Evolutionary conservation across 2,329 filamentous ascomycete genomes (phyloP).

Genomic region (Trichothecium sympodiale): DNA sequence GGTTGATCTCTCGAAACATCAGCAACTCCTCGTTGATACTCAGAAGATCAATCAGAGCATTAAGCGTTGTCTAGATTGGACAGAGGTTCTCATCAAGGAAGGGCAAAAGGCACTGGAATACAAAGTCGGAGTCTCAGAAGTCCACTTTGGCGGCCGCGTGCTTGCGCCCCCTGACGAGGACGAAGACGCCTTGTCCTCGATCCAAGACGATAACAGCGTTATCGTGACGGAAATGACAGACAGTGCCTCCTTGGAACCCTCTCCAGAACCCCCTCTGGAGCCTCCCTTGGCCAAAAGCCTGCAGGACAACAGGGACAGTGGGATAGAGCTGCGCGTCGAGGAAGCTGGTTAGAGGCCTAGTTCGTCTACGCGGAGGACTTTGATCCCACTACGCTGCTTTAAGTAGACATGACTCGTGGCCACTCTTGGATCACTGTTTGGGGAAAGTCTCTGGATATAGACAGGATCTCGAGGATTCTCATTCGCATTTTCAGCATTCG

Average conservation of each 20-base stretch:
- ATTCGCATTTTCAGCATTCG: too few relatives aligned
- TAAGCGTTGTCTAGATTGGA: slow-evolving; percentile 79
- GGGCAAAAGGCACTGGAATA: slow-evolving; percentile 82
- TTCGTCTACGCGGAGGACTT: too few relatives aligned
- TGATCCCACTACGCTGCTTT: too few relatives aligned
- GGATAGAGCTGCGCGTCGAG: slow-evolving; percentile 31
- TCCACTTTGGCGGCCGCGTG: slow-evolving; percentile 72
- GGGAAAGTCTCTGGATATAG: too few relatives aligned
- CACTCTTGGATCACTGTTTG: too few relatives aligned
- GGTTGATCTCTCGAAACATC: slow-evolving; percentile 78
- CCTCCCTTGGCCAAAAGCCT: slow-evolving; percentile 24
- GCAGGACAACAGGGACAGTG: slow-evolving; percentile 38
- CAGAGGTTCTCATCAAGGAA: slow-evolving; percentile 81
- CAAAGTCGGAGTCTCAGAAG: slow-evolving; percentile 64
- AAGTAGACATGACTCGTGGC: too few relatives aligned
- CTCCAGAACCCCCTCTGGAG: slow-evolving; percentile 10
- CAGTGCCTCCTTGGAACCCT: not conserved
- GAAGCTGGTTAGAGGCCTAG: too few relatives aligned
- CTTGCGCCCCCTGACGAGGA: slow-evolving; percentile 58
- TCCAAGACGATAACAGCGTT: slow-evolving; percentile 12
- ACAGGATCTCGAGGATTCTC: too few relatives aligned
- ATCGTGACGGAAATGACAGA: slow-evolving; percentile 9
- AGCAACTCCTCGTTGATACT: slow-evolving; percentile 76
- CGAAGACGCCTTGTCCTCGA: slow-evolving; percentile 10
- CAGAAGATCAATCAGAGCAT: slow-evolving; percentile 94